A percentile compares a stretch with the other conserved stretches of the same genome.
Conservation (phyloP, 495 filamentous ascomycete species). For the Tuber microsphaerosporum region DNA sequence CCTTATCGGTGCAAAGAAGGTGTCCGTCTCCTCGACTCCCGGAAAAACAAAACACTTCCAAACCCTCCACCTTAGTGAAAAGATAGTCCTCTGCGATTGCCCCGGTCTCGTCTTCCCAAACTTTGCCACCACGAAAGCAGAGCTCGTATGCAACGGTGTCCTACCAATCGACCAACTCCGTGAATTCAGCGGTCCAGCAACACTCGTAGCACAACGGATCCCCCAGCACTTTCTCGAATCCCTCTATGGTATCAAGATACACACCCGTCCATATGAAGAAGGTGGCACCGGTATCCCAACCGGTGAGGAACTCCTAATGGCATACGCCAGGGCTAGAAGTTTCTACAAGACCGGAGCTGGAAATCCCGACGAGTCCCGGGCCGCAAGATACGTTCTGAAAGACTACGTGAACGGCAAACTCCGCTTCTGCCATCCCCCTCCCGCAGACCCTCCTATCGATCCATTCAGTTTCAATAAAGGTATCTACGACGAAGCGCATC, state of each 20-base stretch:
- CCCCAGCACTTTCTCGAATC: slow-evolving; percentile 87
- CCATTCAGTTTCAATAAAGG: slow-evolving; percentile 73
- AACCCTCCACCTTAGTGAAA: slow-evolving; percentile 84
- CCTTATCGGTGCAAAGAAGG: slow-evolving; percentile 93
- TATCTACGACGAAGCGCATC: slow-evolving; percentile 70
- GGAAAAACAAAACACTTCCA: slow-evolving; percentile 99
- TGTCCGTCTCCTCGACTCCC: slow-evolving; percentile 93
- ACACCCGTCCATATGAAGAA: slow-evolving; percentile 75
- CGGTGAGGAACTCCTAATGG: slow-evolving; percentile 73
- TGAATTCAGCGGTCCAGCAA: slow-evolving; percentile 83
- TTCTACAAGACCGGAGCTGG: slow-evolving; percentile 82
- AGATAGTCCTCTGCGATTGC: slow-evolving; percentile 92
- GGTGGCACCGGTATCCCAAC: slow-evolving; percentile 87
- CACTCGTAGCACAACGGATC: slow-evolving; percentile 80
- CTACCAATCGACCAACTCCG: slow-evolving; percentile 95
- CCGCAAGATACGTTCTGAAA: slow-evolving; percentile 84
- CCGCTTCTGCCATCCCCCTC: slow-evolving; percentile 83
- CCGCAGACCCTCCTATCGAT: slow-evolving; percentile 59
- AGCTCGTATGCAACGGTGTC: slow-evolving; percentile 91
- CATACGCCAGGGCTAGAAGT: slow-evolving; percentile 82
- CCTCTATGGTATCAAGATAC: slow-evolving; percentile 85
- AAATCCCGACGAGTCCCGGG: slow-evolving; percentile 85
- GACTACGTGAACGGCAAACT: slow-evolving; percentile 97
- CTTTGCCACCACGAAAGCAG: slow-evolving; percentile 92
- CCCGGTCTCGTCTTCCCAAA: slow-evolving; percentile 98